phyloP scores from a whole-genome alignment of 345 rosid genomes.

The Hypericum androsaemum region DNA sequence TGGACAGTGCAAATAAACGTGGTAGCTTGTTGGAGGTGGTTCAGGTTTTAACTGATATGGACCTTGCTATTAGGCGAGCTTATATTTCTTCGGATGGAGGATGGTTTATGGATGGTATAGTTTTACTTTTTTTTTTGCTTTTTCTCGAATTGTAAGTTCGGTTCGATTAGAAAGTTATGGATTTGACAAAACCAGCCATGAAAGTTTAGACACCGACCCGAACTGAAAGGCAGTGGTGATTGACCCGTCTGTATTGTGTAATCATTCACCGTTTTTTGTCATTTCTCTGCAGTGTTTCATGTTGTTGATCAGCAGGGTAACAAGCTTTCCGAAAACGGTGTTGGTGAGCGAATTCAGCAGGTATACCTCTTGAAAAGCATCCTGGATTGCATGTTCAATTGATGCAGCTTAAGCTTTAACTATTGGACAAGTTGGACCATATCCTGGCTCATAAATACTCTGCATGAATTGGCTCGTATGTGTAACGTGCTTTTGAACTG shows the following conservation, averaged over 20 bases:
- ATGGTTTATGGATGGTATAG: conserved; percentile 88
- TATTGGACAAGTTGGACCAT: too few relatives aligned
- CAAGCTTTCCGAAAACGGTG: conserved; percentile 50
- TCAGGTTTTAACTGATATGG: conserved; percentile 72
- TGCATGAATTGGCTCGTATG: too few relatives aligned
- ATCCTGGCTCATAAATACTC: too few relatives aligned
- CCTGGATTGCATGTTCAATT: not conserved
- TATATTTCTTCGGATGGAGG: conserved; percentile 82
- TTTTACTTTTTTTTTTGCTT: not conserved
- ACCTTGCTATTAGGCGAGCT: conserved; percentile 60
- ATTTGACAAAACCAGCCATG: too few relatives aligned
- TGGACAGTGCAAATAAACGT: conserved; percentile 67
- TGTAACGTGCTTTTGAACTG: too few relatives aligned
- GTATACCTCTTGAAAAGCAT: conserved; percentile 29
- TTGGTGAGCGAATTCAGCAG: conserved; percentile 64
- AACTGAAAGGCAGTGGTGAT: too few relatives aligned
- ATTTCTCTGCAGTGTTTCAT: conserved; percentile 48
- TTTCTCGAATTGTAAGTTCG: not conserved
- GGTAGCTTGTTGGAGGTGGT: conserved; percentile 77
- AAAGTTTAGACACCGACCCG: too few relatives aligned
- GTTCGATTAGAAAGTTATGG: conserved; percentile 4
- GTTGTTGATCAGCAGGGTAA: conserved; percentile 66
- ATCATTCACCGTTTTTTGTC: conserved; percentile 1
- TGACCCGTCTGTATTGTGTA: too few relatives aligned
- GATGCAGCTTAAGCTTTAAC: not conserved